A percentile compares a stretch with the other conserved stretches of the same genome.
Conservation (phyloP, 352 stramenopile species). For the Phytophthora chlamydospora region DNA sequence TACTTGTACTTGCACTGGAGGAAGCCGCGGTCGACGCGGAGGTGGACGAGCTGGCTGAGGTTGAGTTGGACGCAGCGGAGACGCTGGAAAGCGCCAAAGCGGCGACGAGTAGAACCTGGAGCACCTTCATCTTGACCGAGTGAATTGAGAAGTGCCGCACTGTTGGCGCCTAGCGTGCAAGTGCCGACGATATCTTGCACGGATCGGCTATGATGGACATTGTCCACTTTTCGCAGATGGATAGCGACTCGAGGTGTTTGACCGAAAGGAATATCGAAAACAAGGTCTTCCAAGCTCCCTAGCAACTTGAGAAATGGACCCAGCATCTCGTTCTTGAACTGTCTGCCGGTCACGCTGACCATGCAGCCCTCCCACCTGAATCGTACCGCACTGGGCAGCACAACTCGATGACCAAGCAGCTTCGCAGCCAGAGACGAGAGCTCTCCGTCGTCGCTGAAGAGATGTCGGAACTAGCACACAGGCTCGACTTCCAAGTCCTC, state of each 20-base stretch:
- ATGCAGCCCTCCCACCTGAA: slow-evolving; percentile 9
- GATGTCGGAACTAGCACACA: neutral
- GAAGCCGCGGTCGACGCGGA: neutral
- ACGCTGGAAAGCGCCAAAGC: neutral
- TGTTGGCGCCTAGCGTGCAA: too few relatives aligned
- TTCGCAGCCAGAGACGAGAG: neutral
- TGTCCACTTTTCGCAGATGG: too few relatives aligned
- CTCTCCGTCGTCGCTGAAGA: neutral
- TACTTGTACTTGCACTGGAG: neutral
- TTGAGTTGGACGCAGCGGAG: neutral
- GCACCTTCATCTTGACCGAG: neutral
- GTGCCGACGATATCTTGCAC: too few relatives aligned
- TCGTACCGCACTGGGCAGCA: neutral
- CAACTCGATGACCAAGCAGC: slow-evolving; percentile 6
- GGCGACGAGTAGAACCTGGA: neutral
- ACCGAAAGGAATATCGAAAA: too few relatives aligned
- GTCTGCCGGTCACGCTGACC: neutral
- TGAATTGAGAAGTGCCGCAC: too few relatives aligned
- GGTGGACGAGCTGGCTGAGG: neutral
- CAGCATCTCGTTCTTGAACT: slow-evolving; percentile 15
- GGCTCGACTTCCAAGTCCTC: slow-evolving; percentile 2
- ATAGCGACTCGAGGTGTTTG: too few relatives aligned
- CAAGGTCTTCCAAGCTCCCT: slow-evolving; percentile 1
- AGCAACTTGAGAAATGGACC: slow-evolving; percentile 15
- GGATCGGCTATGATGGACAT: too few relatives aligned